These are phyloP conservation scores for Citropsis articulata DNA, from an alignment of 345 rosid genomes.

Conservation along the genomic window DNA sequence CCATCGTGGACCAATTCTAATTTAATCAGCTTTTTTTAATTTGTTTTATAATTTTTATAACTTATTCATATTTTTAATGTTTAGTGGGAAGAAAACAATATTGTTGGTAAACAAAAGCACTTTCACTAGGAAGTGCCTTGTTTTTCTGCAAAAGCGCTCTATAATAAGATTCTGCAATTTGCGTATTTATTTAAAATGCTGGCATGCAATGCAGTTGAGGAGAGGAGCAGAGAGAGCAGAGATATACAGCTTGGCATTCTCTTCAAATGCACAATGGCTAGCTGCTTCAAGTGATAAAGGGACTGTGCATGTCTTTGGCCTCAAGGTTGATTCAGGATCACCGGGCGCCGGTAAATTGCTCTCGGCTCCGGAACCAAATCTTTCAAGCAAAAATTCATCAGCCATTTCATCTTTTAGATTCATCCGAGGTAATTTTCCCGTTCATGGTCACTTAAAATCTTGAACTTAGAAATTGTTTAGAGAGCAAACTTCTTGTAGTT, in stretches of 20 bases:
- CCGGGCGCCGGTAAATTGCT: constrained; percentile 20
- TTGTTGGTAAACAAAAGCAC: too few relatives aligned
- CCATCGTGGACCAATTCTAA: too few relatives aligned
- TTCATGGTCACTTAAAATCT: neutral
- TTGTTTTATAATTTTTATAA: too few relatives aligned
- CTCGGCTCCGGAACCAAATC: constrained; percentile 16
- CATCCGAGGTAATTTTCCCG: constrained; percentile 37
- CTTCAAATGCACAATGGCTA: constrained; percentile 47
- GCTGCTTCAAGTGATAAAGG: constrained; percentile 64
- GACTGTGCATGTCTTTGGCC: constrained; percentile 55
- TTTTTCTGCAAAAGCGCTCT: neutral
- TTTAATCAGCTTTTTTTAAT: too few relatives aligned
- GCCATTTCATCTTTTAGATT: constrained; percentile 44
- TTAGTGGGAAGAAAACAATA: neutral
- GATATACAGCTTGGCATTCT: constrained; percentile 55
- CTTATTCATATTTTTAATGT: too few relatives aligned
- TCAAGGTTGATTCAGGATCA: constrained; percentile 36
- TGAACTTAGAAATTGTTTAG: neutral
- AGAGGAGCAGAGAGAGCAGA: constrained; percentile 68
- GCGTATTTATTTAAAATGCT: neutral
- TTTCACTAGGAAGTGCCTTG: neutral
- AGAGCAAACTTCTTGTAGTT: neutral
- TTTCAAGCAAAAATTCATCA: constrained; percentile 17
- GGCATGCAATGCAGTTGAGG: constrained; percentile 32
- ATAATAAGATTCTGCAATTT: neutral